Percentiles rank a stretch among this genome's conserved stretches.
Conservation (phyloP, 202 grass and related monocot genomes). For the Eragrostis tef region DNA sequence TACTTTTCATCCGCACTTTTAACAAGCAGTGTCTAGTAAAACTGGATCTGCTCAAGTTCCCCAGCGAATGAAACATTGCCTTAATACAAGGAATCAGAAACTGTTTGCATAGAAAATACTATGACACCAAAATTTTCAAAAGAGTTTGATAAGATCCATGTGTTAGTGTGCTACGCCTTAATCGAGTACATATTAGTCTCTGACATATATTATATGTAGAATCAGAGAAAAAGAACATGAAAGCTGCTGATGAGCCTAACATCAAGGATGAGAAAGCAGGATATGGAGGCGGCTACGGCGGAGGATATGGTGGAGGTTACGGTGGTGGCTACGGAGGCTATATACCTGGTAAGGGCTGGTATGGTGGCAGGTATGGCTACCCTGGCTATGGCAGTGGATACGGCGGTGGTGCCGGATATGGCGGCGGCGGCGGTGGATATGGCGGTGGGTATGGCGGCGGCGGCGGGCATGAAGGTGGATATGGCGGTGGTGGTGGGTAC, state of each 20-base stretch:
- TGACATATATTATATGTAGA: background rate
- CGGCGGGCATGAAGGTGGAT: background rate
- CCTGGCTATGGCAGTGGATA: background rate
- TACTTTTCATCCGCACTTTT: background rate
- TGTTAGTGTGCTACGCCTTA: background rate
- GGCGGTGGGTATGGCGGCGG: background rate
- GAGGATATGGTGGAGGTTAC: background rate
- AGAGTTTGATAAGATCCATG: background rate
- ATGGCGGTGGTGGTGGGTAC: background rate
- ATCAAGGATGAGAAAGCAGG: background rate
- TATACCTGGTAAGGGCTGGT: background rate
- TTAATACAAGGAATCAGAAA: background rate
- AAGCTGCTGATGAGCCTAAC: background rate
- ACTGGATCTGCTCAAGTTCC: background rate
- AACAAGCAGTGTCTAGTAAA: background rate
- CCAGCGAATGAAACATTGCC: background rate
- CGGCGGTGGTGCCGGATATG: background rate
- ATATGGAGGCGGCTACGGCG: background rate
- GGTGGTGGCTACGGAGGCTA: constrained; percentile 8
- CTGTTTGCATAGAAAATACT: background rate
- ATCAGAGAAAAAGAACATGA: background rate
- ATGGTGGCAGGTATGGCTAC: background rate
- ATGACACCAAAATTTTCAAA: background rate
- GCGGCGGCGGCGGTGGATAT: background rate
- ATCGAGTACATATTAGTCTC: background rate